Evolutionary conservation across 306 rosid species (phyloP), one percentile per base, ranked within the genome.

Genomic region (Calophaca sinica): DNA sequence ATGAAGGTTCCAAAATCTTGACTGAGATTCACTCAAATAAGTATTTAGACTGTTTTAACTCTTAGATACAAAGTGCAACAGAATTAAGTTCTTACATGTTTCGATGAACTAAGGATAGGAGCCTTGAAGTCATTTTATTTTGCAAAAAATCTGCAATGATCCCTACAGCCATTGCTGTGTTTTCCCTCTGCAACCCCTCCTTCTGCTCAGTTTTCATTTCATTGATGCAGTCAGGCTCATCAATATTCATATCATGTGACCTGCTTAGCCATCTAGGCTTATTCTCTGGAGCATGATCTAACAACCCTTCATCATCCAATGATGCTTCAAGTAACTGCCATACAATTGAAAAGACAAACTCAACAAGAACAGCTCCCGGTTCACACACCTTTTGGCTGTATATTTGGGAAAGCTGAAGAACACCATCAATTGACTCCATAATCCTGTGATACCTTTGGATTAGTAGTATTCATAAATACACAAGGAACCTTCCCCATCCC

Each of bases 251-350:
- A 77, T 88, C 86, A 57, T 80, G 70, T 13, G 87, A 79, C 67
- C 83, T 76, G 68, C 44, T 80, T 51, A 84, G 69, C 98, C 98
- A 91, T 82, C 78, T 85, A 60, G 90, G 82, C 76, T 69, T 81
- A 76, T 84, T 86, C 63, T 91, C 98, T 39, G 83, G 74, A 57
- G 79, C 72, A 77, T 82, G 85, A 76, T 86, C 89, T 74, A 89
- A 86, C 82, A 94, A 80, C 15, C 87, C 87, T 85, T 94, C 98
- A 75, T 94, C 96, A 77, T 94, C 93, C 62, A 94, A 81, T 79
- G 93, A 84, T 81, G 97, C 98, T 70, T 91, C 98, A 73, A 94
- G 90, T 68, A 94, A 86, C 81, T 87, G 96, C 88, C 88, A 85
- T 31, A 90, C 84, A 78, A 88, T 80, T 51, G 98, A 83, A 84